Base-by-base conservation (phyloP, 805 yeast species). In the Schwanniomyces polymorphus region DNA sequence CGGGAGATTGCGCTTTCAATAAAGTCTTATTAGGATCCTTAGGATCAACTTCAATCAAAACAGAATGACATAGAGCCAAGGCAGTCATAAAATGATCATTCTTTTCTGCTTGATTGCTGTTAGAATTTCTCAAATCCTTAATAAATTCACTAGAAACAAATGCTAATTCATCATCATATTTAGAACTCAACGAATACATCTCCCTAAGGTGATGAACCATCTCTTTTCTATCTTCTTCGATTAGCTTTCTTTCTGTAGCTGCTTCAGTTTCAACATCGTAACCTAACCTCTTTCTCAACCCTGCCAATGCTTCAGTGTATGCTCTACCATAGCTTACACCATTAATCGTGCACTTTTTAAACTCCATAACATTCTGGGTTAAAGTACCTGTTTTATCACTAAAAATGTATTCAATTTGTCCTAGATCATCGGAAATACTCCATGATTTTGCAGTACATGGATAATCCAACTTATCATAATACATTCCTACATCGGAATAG, bases 391-490 rank as follows among this genome's bases (percentile, higher is more conserved):
- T 87, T 61, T 87, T 87, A 67, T 87, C 95, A 67, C 90, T 84
- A 64, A 88, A 88, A 42, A 88, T 81, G 60, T 88, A 88, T 61
- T 88, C 96, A 53, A 88, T 84, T 64, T 88, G 95, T 27, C 95
- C 95, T 56, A 88, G 70, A 65, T 88, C 95, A 72, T 88, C 95
- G 2, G 91, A 85, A 38, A 88, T 87, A 59, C 81, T 85, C 95
- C 95, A 88, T 0, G 91, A 78, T 59, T 87, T 86, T 12, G 95
- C 94, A 9, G 86, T 82, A 63, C 95, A 88, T 2, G 94, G 92
- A 57, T 82, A 87, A 63, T 88, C 92, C 49, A 88, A 66, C 45
- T 65, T 74, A 37, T 77, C 81, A 57, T 86, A 83, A 61, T 87
- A 88, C 82, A 88, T 81, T 44, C 78, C 68, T 37, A 82, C 81